Evolutionary conservation across 306 rosid genomes (phyloP).

Genomic region (Cicer arietinum): DNA sequence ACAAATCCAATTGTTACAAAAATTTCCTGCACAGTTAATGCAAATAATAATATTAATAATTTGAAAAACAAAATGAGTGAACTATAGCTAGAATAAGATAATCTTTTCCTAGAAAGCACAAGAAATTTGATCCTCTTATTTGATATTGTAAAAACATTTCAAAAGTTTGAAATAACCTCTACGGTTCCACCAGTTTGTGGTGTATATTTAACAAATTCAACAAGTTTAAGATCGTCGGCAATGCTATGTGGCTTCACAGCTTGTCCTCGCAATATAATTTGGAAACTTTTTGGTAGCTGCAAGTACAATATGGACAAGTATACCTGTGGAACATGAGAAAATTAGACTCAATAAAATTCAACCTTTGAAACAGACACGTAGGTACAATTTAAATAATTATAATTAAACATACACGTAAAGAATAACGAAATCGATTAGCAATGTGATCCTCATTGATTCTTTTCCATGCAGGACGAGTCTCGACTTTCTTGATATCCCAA

Average conservation of each 20-base stretch:
- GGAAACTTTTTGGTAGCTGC: constrained; percentile 66
- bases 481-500: constrained; percentile 62
- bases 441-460: constrained; percentile 72
- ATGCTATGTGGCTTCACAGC: constrained; percentile 74
- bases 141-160: constrained; percentile 6
- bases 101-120: neutral
- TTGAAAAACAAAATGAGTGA: neutral
- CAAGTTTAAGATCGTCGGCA: constrained; percentile 76
- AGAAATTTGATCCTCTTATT: neutral
- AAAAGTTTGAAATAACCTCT: constrained; percentile 61
- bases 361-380: constrained; percentile 12
- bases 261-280: constrained; percentile 73
- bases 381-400: constrained; percentile 22
- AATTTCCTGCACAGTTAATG: constrained; percentile 57
- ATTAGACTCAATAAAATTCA: constrained; percentile 40
- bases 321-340: constrained; percentile 58
- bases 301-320: constrained; percentile 93
- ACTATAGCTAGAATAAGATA: constrained; percentile 26
- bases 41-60: constrained; percentile 18
- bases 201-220: constrained; percentile 66
- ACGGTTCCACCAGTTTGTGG: constrained; percentile 65
- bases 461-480: constrained; percentile 41
- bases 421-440: constrained; percentile 67
- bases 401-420: constrained; percentile 75
- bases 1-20: constrained; percentile 85